Percentiles rank a stretch among this genome's conserved stretches.
Evolutionary conservation across 495 filamentous ascomycete genomes (phyloP).

Genomic region (Pyrenopolyporus hunteri): DNA sequence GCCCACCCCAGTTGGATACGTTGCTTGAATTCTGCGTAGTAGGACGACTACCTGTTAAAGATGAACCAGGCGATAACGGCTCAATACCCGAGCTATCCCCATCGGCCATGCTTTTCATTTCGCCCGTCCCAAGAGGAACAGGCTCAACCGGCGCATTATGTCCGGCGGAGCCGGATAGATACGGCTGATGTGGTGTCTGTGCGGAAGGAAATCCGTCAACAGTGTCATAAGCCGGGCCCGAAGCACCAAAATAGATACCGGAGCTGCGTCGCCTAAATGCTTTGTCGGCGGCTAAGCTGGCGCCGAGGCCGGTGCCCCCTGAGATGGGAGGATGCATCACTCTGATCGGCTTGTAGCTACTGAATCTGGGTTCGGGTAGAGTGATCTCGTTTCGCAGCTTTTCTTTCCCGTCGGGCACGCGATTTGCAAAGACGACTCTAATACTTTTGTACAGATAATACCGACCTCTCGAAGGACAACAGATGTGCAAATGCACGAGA

Average conservation of each 20-base stretch:
- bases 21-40: conserved; percentile 39
- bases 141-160: conserved; percentile 43
- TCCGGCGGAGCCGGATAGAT: conserved; percentile 26
- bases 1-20: conserved; percentile 28
- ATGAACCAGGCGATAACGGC: conserved; percentile 36
- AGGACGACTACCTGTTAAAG: conserved; percentile 30
- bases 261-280: conserved; percentile 62
- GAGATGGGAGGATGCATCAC: conserved; percentile 50
- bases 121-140: conserved; percentile 42
- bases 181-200: conserved; percentile 28
- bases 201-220: conserved; percentile 44
- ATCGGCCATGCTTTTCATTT: conserved; percentile 18
- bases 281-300: conserved; percentile 59
- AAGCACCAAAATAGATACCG: conserved; percentile 53
- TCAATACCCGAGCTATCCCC: conserved; percentile 17
- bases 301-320: conserved; percentile 40
- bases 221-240: conserved; percentile 43
- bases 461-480: conserved; percentile 80
- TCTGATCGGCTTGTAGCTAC: conserved; percentile 75
- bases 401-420: conserved; percentile 96
- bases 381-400: conserved; percentile 90
- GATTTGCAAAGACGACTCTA: conserved; percentile 95
- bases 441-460: conserved; percentile 92
- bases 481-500: conserved; percentile 92
- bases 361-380: conserved; percentile 84